phyloP scores from a whole-genome alignment of 2,329 filamentous ascomycete genomes.

The Colletotrichum filicis region DNA sequence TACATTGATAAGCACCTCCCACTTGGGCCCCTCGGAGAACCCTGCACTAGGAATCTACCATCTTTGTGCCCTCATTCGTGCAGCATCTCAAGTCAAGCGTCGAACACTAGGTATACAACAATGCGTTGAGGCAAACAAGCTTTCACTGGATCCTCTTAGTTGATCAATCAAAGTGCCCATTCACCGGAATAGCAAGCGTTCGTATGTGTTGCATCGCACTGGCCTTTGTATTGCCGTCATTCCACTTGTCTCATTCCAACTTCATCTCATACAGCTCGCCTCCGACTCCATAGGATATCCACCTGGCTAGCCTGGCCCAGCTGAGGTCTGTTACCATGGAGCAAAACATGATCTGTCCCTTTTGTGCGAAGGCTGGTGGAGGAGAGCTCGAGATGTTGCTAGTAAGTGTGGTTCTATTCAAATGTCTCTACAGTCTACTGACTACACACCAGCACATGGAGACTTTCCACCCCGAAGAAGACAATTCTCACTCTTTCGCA shows the following conservation, averaged over 20 bases:
- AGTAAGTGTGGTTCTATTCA: constrained; percentile 39
- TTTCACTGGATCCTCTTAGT: not conserved
- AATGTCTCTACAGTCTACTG: not conserved
- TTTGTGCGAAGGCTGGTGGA: constrained; percentile 45
- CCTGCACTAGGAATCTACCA: not conserved
- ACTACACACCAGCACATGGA: constrained; percentile 41
- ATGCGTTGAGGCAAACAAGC: not conserved
- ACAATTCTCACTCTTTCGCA: constrained; percentile 5
- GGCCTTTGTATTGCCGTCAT: not conserved
- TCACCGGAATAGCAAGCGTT: not conserved
- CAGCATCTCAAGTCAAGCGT: not conserved
- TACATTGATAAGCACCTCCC: not conserved
- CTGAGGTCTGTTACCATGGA: constrained; percentile 7
- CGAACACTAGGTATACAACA: not conserved
- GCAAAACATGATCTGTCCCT: constrained; percentile 43
- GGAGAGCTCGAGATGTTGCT: constrained; percentile 49
- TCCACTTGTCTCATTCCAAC: not conserved
- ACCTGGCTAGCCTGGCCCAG: not conserved
- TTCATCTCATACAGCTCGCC: not conserved
- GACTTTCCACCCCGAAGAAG: constrained; percentile 39
- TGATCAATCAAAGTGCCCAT: not conserved
- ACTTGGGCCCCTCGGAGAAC: not conserved
- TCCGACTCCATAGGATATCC: not conserved
- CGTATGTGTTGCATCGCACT: not conserved
- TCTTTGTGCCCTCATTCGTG: not conserved